Conservation (phyloP, 2,329 filamentous ascomycete species). For the Cladosporium sp. region DNA sequence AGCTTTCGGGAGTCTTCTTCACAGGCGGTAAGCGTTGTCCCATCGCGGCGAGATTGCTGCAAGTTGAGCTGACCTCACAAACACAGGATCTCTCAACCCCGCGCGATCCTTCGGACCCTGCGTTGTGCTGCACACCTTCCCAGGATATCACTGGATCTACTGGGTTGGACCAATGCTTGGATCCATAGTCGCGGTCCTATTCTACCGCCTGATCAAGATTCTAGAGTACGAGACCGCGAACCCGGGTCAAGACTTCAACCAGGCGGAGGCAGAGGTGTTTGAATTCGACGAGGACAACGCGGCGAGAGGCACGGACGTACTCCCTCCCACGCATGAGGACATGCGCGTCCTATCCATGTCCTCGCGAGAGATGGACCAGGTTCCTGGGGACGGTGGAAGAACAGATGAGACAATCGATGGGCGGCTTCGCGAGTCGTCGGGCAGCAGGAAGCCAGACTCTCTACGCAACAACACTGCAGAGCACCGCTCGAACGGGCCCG, state of each 20-base stretch:
- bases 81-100: slow-evolving; percentile 39
- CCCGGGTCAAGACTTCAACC: slow-evolving; percentile 43
- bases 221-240: slow-evolving; percentile 48
- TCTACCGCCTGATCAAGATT: slow-evolving; percentile 44
- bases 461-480: background rate
- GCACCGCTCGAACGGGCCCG: background rate
- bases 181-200: slow-evolving; percentile 40
- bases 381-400: background rate
- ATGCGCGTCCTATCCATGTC: background rate
- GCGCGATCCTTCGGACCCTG: slow-evolving; percentile 45
- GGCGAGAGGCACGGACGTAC: slow-evolving; percentile 24
- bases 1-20: slow-evolving; percentile 41
- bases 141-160: slow-evolving; percentile 46
- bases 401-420: background rate
- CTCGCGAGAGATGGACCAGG: background rate
- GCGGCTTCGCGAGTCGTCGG: background rate
- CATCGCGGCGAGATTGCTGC: background rate
- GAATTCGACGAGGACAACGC: slow-evolving; percentile 33
- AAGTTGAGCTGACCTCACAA: background rate
- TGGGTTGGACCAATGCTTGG: slow-evolving; percentile 45
- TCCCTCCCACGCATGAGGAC: slow-evolving; percentile 17
- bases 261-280: slow-evolving; percentile 34
- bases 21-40: slow-evolving; percentile 33
- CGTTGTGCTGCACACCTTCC: slow-evolving; percentile 38
- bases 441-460: background rate